Base-by-base conservation (phyloP, 129 eudicot species). In the Flaveria linearis region DNA sequence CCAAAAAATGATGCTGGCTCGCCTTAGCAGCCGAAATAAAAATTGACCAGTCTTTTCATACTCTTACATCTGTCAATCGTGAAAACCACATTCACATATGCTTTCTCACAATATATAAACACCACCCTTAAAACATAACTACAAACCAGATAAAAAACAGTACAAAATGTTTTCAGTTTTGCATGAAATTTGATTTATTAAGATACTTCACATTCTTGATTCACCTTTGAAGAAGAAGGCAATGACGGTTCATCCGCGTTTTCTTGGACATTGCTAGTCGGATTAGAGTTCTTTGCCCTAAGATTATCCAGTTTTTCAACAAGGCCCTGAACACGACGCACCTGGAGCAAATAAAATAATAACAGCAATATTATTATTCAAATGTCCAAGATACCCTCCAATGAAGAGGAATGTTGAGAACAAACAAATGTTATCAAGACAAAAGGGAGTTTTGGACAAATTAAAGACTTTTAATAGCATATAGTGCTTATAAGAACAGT, bases 291-390 rank as follows among this genome's bases (percentile, higher is more conserved):
- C 58, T 63, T 87, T 30, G 79, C 84, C 78, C 83, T 91, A 1
- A 91, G 86, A 33, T 69, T 41, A 80, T 95, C 97, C 77, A 88
- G 42, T 30, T 71, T 82, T 22, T 94, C 97, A 45, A 94, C 88
- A 46, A 89, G 78, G 76, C 92, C 75, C 77, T 91, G 99, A 25
- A 94, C 90, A 41, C 97, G 96, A 52, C 89, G 86, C 39, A 94
- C 97, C 97, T 94, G 92, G 25, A 75, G 64, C 66, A 25, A 6
- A 41, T 20, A 46, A 45, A 5, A 78, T 25, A 36, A 22, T 13
- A 25, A 41, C n/a, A 41, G 9, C 7, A 13, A 47, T 12, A 3
- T 2, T 1, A 17, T 56, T n/a, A 53, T 16, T 14, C n/a, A 4
- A 78, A 78, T 78, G 72, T 26, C 63, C 45, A 46, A 28, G 60